These are phyloP conservation scores for Mucor racemosus DNA, from an alignment of 371 early-diverging fungal species.

Conservation along the genomic window DNA sequence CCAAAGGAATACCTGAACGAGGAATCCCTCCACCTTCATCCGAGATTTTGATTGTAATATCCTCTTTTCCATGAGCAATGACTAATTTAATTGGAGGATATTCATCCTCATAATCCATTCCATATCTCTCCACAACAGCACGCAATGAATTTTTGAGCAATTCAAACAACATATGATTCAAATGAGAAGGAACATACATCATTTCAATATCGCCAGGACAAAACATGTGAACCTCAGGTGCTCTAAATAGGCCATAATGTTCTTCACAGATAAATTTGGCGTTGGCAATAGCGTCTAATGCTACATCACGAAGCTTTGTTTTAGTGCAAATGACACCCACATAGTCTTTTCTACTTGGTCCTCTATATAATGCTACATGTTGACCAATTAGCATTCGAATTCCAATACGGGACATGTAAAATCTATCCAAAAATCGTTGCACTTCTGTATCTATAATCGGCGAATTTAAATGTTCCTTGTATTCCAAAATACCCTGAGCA, in stretches of 20 bases:
- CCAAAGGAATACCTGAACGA: conserved; percentile 85
- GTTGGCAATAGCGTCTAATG: conserved; percentile 90
- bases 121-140: conserved; percentile 92
- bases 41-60: conserved; percentile 95
- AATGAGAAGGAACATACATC: conserved; percentile 95
- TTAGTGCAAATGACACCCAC: conserved; percentile 96
- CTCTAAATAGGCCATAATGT: conserved; percentile 82
- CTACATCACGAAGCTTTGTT: conserved; percentile 80
- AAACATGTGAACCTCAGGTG: conserved; percentile 83
- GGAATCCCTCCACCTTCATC: conserved; percentile 98
- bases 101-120: conserved; percentile 80
- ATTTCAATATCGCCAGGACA: conserved; percentile 89
- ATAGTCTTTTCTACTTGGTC: conserved; percentile 69
- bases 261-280: conserved; percentile 93
- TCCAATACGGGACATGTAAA: conserved; percentile 97
- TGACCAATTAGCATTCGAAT: conserved; percentile 95
- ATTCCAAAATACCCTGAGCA: conserved; percentile 94
- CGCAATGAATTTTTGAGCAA: conserved; percentile 94
- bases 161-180: conserved; percentile 98
- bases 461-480: conserved; percentile 74
- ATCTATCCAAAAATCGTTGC: conserved; percentile 94
- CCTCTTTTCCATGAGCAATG: conserved; percentile 95
- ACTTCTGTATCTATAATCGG: conserved; percentile 77
- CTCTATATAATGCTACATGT: conserved; percentile 75
- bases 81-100: conserved; percentile 93